Base-by-base conservation (phyloP, 2,329 filamentous ascomycete genomes). In the Cryphonectria carpinicola region DNA sequence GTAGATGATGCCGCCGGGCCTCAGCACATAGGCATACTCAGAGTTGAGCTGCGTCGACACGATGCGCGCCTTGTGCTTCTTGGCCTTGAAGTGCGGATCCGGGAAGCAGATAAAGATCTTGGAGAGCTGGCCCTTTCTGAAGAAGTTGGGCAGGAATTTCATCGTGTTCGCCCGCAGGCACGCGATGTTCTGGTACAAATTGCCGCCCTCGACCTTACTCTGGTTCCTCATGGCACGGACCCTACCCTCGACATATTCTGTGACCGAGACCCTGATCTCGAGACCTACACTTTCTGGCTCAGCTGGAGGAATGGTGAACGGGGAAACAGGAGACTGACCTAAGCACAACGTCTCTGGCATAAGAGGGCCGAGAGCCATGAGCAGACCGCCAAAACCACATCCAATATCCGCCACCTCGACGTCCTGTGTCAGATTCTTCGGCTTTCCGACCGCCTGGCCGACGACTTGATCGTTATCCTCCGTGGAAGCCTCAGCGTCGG, bases 71-170 rank as follows among this genome's bases (percentile, higher is more conserved):
- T 99, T 99, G 84, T 98, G 96, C 82, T 99, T 99, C 73, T 95
- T 89, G 17, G 93, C 90, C 82, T 99, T 99, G 86, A 99, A 99
- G 82, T 99, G 96, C 71, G 96, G 96, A 78, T 99, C 96, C 0
- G 96, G 96, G 79, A 99, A 99, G 84, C 96, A 99, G 76, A 99
- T 93, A 81, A 99, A 99, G 78, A 98, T 93, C 79, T 97, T 97
- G 73, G 87, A 88, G 19, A 99, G 88, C 79, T 98, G 95, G 19
- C 83, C 85, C 77, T 91, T 92, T 68, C 82, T 84, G 85, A 99
- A 98, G 85, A 98, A 97, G 79, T 99, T 98, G 73, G 97, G 95
- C n/a, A 99, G 85, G 81, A 98, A 99, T 80, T 99, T 99, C 96
- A 99, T 99, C 6, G 94, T 93, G 83, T 99, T 99, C 74, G 93